phyloP scores from a whole-genome alignment of 495 filamentous ascomycete genomes.

The Penicillium flavigenum region DNA sequence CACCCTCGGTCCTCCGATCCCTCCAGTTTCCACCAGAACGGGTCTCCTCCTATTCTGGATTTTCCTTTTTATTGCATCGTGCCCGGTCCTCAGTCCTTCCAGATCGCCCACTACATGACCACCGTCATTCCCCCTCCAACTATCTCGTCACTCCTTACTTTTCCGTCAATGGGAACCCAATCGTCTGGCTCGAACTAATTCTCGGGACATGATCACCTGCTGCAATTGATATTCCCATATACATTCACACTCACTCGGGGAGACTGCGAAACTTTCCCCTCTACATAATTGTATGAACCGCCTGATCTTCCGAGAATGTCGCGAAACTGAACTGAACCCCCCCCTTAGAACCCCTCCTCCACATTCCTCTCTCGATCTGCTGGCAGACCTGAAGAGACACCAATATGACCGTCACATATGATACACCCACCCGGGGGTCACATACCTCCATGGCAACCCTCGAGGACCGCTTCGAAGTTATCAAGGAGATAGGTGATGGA shows the following conservation, averaged over 20 bases:
- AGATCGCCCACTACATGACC: slow-evolving; percentile 29
- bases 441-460: slow-evolving; percentile 54
- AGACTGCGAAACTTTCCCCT: slow-evolving; percentile 18
- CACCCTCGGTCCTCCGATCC: slow-evolving; percentile 36
- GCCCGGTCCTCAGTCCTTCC: slow-evolving; percentile 41
- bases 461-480: slow-evolving; percentile 89
- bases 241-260: slow-evolving; percentile 11
- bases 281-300: slow-evolving; percentile 21
- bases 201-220: slow-evolving; percentile 23
- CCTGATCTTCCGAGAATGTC: slow-evolving; percentile 9
- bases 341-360: slow-evolving; percentile 17
- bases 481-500: slow-evolving; percentile 98
- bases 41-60: slow-evolving; percentile 42
- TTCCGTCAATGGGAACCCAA: slow-evolving; percentile 14
- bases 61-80: slow-evolving; percentile 38
- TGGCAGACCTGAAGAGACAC: slow-evolving; percentile 43
- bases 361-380: slow-evolving; percentile 38
- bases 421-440: slow-evolving; percentile 57
- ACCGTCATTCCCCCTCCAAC: slow-evolving; percentile 27
- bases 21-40: slow-evolving; percentile 32
- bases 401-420: slow-evolving; percentile 69
- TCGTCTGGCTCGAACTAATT: slow-evolving; percentile 8
- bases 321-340: slow-evolving; percentile 20
- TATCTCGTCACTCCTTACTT: slow-evolving; percentile 35
- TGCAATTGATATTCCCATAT: slow-evolving; percentile 24